These are phyloP conservation scores for Eryngium alpinum DNA, from an alignment of 140 eudicot species.

Conservation along the genomic window DNA sequence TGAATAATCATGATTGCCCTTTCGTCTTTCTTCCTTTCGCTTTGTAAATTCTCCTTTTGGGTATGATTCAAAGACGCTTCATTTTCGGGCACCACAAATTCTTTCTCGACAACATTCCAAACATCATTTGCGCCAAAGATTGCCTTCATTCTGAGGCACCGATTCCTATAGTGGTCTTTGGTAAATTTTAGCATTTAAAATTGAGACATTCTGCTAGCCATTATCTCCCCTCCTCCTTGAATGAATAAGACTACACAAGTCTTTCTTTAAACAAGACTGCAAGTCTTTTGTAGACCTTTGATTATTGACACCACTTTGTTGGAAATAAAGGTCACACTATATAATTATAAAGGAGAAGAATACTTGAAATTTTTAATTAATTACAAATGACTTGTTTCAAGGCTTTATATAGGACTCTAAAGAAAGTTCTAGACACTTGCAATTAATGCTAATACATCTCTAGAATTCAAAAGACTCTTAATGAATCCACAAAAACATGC, in stretches of 20 bases:
- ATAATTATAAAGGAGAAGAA: background rate
- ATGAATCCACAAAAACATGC: too few species aligned
- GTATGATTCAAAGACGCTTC: background rate
- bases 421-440: too few species aligned
- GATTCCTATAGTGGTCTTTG: slow-evolving; percentile 11
- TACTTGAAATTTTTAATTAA: too few species aligned
- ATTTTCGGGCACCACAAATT: background rate
- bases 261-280: background rate
- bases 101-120: slow-evolving; percentile 9
- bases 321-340: background rate
- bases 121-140: slow-evolving; percentile 17
- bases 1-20: background rate
- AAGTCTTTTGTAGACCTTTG: background rate
- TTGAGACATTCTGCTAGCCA: background rate
- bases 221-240: background rate
- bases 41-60: slow-evolving; percentile 3
- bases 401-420: too few species aligned
- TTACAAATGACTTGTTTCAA: too few species aligned
- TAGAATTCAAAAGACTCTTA: too few species aligned
- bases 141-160: slow-evolving; percentile 14
- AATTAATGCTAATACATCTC: too few species aligned
- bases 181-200: slow-evolving; percentile 1
- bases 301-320: background rate
- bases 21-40: background rate
- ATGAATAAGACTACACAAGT: too few species aligned